These are phyloP conservation scores for Pythium periplocum DNA, from an alignment of 352 stramenopile species.

Conservation along the genomic window DNA sequence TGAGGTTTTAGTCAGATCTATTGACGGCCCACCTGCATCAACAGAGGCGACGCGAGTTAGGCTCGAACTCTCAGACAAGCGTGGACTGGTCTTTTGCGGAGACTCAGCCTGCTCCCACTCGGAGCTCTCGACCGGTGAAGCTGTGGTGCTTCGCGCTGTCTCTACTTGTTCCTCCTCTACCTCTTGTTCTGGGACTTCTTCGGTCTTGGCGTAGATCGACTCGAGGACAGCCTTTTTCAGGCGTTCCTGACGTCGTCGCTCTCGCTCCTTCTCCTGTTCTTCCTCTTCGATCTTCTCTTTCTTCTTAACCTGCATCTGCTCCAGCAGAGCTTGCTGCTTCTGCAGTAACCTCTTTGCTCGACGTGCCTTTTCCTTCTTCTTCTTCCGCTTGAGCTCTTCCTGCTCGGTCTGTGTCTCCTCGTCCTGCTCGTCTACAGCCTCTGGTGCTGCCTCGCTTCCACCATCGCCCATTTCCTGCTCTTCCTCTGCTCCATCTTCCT, in stretches of 20 bases:
- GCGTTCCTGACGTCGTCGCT: slow-evolving; percentile 47
- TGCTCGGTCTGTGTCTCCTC: slow-evolving; percentile 18
- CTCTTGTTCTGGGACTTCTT: slow-evolving; percentile 16
- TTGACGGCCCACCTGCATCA: background rate
- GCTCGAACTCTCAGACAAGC: too few species aligned
- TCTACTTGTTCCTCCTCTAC: slow-evolving; percentile 10
- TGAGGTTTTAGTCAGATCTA: background rate
- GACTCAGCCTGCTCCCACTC: too few species aligned
- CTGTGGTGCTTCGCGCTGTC: too few species aligned
- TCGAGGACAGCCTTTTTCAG: slow-evolving; percentile 51
- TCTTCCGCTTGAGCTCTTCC: slow-evolving; percentile 18
- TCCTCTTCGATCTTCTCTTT: slow-evolving; percentile 41
- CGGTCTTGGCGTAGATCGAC: slow-evolving; percentile 38
- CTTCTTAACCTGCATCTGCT: slow-evolving; percentile 45
- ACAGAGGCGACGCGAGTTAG: too few species aligned
- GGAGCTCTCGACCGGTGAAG: too few species aligned
- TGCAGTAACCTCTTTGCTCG: slow-evolving; percentile 27
- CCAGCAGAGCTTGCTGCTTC: slow-evolving; percentile 53
- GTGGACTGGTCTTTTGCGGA: too few species aligned
- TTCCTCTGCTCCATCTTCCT: slow-evolving; percentile 20
- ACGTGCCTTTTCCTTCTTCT: slow-evolving; percentile 37
- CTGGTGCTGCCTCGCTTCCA: slow-evolving; percentile 1
- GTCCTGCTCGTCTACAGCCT: slow-evolving; percentile 10
- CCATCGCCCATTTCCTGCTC: background rate
- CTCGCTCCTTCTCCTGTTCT: slow-evolving; percentile 39